These are phyloP conservation scores for Novymonas esmeraldas DNA, from an alignment of 208 protist genomes.

Conservation along the genomic window DNA sequence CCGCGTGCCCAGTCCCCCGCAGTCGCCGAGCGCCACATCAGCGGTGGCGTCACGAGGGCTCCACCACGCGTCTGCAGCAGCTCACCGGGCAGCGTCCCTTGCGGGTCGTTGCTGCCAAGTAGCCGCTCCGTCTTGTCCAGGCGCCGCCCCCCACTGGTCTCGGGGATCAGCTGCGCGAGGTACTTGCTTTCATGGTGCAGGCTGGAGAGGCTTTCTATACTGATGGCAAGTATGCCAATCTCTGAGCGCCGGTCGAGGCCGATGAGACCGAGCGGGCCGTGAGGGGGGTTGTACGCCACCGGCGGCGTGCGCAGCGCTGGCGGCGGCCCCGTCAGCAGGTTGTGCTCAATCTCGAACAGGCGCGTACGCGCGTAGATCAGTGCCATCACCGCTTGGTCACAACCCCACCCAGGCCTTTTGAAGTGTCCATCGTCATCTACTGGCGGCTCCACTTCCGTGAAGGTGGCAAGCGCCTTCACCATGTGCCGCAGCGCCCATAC, in stretches of 20 bases:
- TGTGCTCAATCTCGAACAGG: slow-evolving; percentile 35
- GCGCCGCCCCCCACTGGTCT: neutral
- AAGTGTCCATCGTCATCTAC: slow-evolving; percentile 16
- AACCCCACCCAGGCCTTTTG: slow-evolving; percentile 27
- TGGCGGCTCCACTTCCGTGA: slow-evolving; percentile 18
- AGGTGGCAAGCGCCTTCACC: slow-evolving; percentile 13
- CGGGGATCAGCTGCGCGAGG: slow-evolving; percentile 19
- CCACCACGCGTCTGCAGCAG: slow-evolving; percentile 17
- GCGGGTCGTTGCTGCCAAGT: slow-evolving; percentile 20
- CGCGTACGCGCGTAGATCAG: slow-evolving; percentile 34
- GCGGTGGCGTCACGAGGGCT: slow-evolving; percentile 23
- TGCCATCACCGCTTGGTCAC: slow-evolving; percentile 34
- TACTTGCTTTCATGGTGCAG: slow-evolving; percentile 27
- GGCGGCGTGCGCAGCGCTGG: slow-evolving; percentile 6
- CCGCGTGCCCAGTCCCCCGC: slow-evolving; percentile 17
- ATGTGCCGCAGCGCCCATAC: slow-evolving; percentile 37
- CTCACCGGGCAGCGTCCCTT: neutral
- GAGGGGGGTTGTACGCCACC: slow-evolving; percentile 6
- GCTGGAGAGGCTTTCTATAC: slow-evolving; percentile 13
- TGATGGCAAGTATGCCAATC: slow-evolving; percentile 19
- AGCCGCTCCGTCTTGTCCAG: slow-evolving; percentile 18
- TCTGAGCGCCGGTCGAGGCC: slow-evolving; percentile 26
- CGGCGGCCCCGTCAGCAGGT: slow-evolving; percentile 23
- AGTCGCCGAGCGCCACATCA: slow-evolving; percentile 30
- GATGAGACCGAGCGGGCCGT: slow-evolving; percentile 15